Evolutionary conservation across 2,329 filamentous ascomycete genomes (phyloP), one percentile per base, ranked within the genome.

Genomic region (Exophiala sp.): DNA sequence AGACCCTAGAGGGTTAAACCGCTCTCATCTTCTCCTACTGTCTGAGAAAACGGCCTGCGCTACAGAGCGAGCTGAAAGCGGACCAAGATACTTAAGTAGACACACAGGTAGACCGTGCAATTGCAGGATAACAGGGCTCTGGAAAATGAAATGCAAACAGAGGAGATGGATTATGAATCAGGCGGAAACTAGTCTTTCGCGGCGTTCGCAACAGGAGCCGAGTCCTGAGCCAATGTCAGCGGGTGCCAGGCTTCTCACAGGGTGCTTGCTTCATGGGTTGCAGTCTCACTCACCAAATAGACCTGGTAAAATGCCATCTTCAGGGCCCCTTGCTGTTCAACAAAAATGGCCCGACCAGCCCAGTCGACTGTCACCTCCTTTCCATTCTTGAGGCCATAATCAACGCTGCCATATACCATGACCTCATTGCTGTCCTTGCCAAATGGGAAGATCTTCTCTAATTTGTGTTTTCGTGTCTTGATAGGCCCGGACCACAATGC

Each of bases 331-430:
- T 57, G 49, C 2, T 48, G 38, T 27, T 60, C 55, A 14, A 60
- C 59, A 38, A 63, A 43, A n/a, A 59, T 45, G 10, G 60, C 62
- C 27, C 59, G 57, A 19, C 71, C 78, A 14, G 75, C 74, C 78
- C 78, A 82, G 9, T 79, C 75, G 2, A 78, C 62, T 1, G 60
- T 60, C 2, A 65, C 64, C 43, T 68, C 65, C 22, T 68, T 68
- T 13, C 75, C 77, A 59, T 74, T 73, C 59, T 76, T 78, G 46
- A 80, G 59, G 11, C 60, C 69, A 62, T 78, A 80, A 35, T 70
- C 69, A 10, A 80, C 78, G 2, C 64, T 74, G 1, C 77, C 77
- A 56, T 73, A 72, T 2, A 79, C 58, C 76, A 80, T 79, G 14
- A 76, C 68, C 55, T 79, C 74, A 23, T 73, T 63, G 1, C 69